Evolutionary conservation across 495 filamentous ascomycete genomes (phyloP), one percentile per base, ranked within the genome.

Genomic region (Penicillium pancosmium): DNA sequence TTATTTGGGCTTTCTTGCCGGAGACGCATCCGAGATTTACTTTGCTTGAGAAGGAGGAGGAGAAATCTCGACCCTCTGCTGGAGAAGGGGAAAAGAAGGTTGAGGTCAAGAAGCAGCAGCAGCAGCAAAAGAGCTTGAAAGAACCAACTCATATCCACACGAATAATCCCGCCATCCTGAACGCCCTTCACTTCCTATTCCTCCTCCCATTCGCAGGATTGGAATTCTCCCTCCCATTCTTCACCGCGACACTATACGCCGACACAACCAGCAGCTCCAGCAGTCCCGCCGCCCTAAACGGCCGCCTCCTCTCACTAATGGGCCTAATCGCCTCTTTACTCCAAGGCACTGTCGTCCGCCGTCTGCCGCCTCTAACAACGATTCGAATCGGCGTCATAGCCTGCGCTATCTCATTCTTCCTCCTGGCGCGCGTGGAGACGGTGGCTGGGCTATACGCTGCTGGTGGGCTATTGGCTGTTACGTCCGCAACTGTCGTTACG

Each of bases 121-220:
- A 21, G 19, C 1, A 21, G 19, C 19, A 21, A 21, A 21, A 21
- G 19, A 21, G 2, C 19, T 21, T 2, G 19, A 13, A 13, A n/a
- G 15, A 38, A n/a, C 34, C 9, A 16, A 35, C 23, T n/a, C 63
- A 18, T 25, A 46, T 57, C 21, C 79, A 89, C 54, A 94, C 90
- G 1, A 97, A 97, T 72, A 89, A 86, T 12, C 91, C 91, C 44
- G 73, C 84, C 21, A 64, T 96, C n/a, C 84, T 99, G 38, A 97
- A 97, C 69, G 68, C 87, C 7, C 85, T 92, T 0, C 94, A 99
- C 70, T 85, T 99, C 67, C 70, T 86, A 46, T 99, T 99, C 76
- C 84, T 99, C 54, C 86, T 99, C 10, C 96, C 96, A 64, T 99
- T 99, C 74, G 94, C 91, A 21, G 94, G 94, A 52, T 89, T 99